Conservation (phyloP, 2,329 filamentous ascomycete species). For the Ampelomyces quisqualis region DNA sequence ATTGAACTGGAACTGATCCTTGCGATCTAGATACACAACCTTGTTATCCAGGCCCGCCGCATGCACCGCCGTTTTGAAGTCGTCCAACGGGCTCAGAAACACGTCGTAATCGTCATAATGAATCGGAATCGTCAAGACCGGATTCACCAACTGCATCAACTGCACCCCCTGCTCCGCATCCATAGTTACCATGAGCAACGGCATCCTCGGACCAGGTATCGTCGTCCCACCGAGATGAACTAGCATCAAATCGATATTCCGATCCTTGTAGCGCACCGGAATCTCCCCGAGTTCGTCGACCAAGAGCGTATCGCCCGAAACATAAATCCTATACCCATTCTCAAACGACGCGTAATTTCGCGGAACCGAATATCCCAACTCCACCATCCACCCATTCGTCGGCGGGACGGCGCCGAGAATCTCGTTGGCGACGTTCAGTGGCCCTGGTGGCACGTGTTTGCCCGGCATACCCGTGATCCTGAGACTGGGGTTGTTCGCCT, state of each 20-base stretch:
- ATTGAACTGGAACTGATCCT: conserved; percentile 58
- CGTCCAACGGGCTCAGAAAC: conserved; percentile 59
- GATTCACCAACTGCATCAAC: conserved; percentile 60
- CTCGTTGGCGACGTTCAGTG: conserved; percentile 50
- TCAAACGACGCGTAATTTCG: conserved; percentile 37
- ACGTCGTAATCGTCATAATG: conserved; percentile 55
- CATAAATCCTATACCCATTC: conserved; percentile 62
- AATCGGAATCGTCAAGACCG: conserved; percentile 61
- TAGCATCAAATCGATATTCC: conserved; percentile 65
- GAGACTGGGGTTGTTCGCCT: conserved; percentile 45
- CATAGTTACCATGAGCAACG: conserved; percentile 69
- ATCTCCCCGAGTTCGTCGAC: conserved; percentile 64
- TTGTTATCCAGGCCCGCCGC: conserved; percentile 53
- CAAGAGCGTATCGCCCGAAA: conserved; percentile 65
- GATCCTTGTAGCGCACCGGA: conserved; percentile 54
- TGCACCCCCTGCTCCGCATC: conserved; percentile 63
- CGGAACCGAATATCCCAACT: conserved; percentile 54
- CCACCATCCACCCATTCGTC: conserved; percentile 67
- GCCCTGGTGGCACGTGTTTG: conserved; percentile 58
- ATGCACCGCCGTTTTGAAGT: conserved; percentile 60
- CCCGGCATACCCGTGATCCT: conserved; percentile 65
- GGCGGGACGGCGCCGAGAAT: conserved; percentile 59
- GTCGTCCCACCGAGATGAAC: conserved; percentile 67
- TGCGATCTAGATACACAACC: conserved; percentile 62
- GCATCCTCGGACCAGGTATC: conserved; percentile 60